Conservation (phyloP, 1,284 basidiomycete genomes). For the Cryptococcus amylolentus region DNA sequence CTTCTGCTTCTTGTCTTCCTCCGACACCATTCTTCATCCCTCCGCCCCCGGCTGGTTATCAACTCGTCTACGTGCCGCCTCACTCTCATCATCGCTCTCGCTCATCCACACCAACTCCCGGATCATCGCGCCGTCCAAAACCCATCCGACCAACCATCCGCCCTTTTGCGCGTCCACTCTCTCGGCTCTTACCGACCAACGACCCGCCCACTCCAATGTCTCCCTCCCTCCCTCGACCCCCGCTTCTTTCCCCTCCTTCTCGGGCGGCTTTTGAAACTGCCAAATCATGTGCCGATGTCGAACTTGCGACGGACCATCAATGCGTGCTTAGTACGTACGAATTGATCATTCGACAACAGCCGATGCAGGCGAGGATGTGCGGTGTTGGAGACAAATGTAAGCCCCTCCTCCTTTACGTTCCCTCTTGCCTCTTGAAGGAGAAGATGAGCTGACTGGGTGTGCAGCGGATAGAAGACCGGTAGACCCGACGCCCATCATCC, state of each 20-base stretch:
- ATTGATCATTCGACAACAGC: constrained; percentile 78
- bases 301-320: constrained; percentile 18
- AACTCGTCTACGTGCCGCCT: constrained; percentile 20
- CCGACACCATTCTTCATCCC: constrained; percentile 8
- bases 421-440: constrained; percentile 6
- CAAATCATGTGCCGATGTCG: too few relatives aligned
- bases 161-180: not conserved
- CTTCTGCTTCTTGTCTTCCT: not conserved
- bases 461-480: constrained; percentile 87
- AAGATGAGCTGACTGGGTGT: not conserved
- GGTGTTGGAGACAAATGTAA: constrained; percentile 80
- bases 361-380: constrained; percentile 82
- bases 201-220: not conserved
- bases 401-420: constrained; percentile 16
- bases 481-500: constrained; percentile 94
- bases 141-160: not conserved
- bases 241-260: not conserved
- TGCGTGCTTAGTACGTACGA: constrained; percentile 67
- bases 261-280: too few relatives aligned
- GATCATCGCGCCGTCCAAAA: not conserved
- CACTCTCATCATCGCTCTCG: not conserved
- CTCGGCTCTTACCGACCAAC: constrained; percentile 3
- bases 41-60: constrained; percentile 17
- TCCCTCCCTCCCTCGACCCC: not conserved
- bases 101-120: constrained; percentile 1